Evolutionary conservation across 2,329 filamentous ascomycete species (phyloP), one percentile per base, ranked within the genome.

Genomic region (Colletotrichum sp.): DNA sequence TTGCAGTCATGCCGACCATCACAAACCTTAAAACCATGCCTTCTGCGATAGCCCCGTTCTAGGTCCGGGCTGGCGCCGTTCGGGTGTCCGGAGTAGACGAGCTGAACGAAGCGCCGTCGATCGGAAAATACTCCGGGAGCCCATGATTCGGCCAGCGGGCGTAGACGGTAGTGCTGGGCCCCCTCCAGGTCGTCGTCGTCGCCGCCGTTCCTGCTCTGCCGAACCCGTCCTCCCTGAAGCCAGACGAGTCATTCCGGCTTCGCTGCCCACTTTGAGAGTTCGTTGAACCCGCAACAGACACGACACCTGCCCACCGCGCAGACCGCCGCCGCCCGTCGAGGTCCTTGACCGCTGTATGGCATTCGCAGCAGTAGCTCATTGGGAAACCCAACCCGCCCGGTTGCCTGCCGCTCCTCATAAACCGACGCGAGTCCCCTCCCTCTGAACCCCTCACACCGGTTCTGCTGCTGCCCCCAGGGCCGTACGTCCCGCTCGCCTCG

Each of bases 401-500:
- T 39, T 57, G 57, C 57, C 30, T 59, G 67, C 68, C 26, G 18
- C 68, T 75, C 60, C 18, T 62, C 72, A 59, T 32, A 49, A 71
- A 30, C 34, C 44, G 39, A 65, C 49, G 68, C 68, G 44, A 65
- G 21, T 57, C 39, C 24, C 67, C 44, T 71, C 44, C 30, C 21
- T 16, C 16, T 39, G 28, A 66, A 28, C 60, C 72, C 72, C 21
- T 75, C 68, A 39, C 28, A 52, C 36, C 28, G 49, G 15, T 64
- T 28, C 4, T 49, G n/a, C 18, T 49, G n/a, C 44, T 49, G 44
- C 44, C 66, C 21, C 30, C 52, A 39, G 59, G 26, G 44, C 67
- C 59, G 26, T 64, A 24, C 26, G 32, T 69, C 59, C 71, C 66
- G 66, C 66, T 74, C 67, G 59, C 67, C 71, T 75, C 52, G 60